Percentiles rank a stretch among this genome's conserved stretches.
Conservation (phyloP, 306 rosid species). For the Cicer cuneatum region DNA sequence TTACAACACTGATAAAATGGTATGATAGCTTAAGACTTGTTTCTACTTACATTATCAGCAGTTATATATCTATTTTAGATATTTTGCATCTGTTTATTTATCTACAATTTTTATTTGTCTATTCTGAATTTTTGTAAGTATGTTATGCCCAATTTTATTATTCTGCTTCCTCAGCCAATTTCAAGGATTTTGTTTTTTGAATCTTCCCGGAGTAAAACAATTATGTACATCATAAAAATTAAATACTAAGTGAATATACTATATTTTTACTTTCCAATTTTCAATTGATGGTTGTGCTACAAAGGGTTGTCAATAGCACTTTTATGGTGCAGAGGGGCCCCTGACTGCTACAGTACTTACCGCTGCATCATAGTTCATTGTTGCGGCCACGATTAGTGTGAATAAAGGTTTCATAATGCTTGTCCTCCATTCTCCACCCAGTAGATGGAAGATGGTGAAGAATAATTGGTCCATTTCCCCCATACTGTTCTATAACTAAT, state of each 20-base stretch:
- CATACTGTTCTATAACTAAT: neutral
- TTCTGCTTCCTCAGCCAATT: slow-evolving; percentile 21
- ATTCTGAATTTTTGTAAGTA: slow-evolving; percentile 7
- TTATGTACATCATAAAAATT: neutral
- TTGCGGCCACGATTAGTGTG: neutral
- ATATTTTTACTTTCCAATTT: slow-evolving; percentile 31
- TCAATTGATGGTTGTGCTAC: slow-evolving; percentile 1
- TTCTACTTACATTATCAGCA: slow-evolving; percentile 7
- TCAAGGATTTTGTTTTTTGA: slow-evolving; percentile 22
- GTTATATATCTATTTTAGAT: neutral
- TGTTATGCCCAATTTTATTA: neutral
- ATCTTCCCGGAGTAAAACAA: slow-evolving; percentile 20
- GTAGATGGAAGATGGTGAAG: neutral
- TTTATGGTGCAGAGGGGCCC: neutral
- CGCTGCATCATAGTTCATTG: neutral
- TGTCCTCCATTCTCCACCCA: neutral
- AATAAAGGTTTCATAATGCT: neutral
- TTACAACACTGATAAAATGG: slow-evolving; percentile 93
- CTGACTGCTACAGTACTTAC: neutral
- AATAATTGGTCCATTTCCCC: neutral
- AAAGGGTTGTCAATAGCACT: neutral
- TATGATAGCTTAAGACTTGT: slow-evolving; percentile 42
- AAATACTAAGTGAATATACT: neutral
- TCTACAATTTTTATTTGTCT: slow-evolving; percentile 4
- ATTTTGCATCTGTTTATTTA: neutral